Base-by-base conservation (phyloP, 2,329 filamentous ascomycete species). In the Colletotrichum sojae region DNA sequence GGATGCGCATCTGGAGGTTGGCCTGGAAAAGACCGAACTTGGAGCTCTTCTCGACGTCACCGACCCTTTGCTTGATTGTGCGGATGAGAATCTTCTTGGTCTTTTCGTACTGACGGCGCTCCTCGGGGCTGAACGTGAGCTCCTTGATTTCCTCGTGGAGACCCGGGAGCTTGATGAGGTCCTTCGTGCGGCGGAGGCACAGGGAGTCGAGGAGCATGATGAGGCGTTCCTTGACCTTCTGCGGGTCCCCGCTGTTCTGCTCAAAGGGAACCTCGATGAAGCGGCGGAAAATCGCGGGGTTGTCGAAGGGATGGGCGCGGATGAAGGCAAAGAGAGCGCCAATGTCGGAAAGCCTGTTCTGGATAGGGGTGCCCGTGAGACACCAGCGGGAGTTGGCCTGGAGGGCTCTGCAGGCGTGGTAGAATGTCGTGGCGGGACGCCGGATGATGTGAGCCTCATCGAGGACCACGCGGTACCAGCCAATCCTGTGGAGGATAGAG, bases 311-410 rank as follows among this genome's bases (percentile, higher is more conserved):
- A 20, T 76, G 75, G 1, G 82, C 78, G 51, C 78, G 75, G 22
- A 88, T 73, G 69, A 89, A 88, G 1, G 81, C 78, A 49, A 88
- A 80, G 0, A 89, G 76, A 0, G 85, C 80, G 0, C 83, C 86
- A 4, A 89, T 79, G 56, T 89, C 86, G 6, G 84, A 82, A 0
- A 89, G 77, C 2, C 76, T 77, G 70, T 89, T 89, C 66, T 89
- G 86, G 25, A 89, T 84, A 0, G 86, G 86, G 0, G 86, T 88
- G 1, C 85, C 86, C 0, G 84, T 85, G 1, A 88, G 77, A 69
- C 85, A 87, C 86, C 86, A 89, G 9, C 86, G 79, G 0, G 80
- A 82, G 2, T 78, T 76, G 0, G 86, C 82, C 1, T 73, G 63
- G 0, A 89, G 76, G 0, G 80, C 76, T 22, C 75, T 72, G 4